Evolutionary conservation across 2,329 filamentous ascomycete species (phyloP).

Genomic region (Thelonectria blattea): DNA sequence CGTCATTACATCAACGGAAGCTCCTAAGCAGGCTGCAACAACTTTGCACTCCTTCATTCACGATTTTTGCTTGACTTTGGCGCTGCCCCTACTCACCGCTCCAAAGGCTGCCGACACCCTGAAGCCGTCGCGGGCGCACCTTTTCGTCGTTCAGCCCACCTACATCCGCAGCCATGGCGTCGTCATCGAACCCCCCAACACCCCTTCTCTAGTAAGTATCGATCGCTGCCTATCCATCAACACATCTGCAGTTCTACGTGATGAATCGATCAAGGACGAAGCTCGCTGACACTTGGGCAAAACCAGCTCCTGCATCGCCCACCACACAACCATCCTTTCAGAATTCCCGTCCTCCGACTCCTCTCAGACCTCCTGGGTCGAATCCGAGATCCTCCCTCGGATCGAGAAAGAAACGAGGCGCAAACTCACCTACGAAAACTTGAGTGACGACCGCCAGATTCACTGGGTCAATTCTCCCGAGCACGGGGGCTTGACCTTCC

Average conservation of each 20-base stretch:
- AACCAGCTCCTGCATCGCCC: conserved; percentile 85
- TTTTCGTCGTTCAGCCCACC: background rate
- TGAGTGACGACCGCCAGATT: conserved; percentile 85
- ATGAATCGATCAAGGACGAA: background rate
- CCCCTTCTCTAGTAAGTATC: conserved; percentile 74
- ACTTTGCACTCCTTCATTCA: conserved; percentile 1
- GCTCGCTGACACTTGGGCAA: background rate
- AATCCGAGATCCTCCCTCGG: conserved; percentile 93
- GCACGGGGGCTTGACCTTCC: conserved; percentile 83
- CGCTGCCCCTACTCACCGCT: background rate
- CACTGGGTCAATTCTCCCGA: conserved; percentile 90
- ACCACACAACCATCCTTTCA: conserved; percentile 89
- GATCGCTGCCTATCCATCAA: conserved; percentile 1
- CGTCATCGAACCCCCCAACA: conserved; percentile 70
- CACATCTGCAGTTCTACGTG: background rate
- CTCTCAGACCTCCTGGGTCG: conserved; percentile 83
- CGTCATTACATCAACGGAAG: conserved; percentile 31
- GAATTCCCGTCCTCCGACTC: conserved; percentile 90
- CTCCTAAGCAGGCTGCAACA: conserved; percentile 11
- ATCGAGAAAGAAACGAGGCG: conserved; percentile 81
- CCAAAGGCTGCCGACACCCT: background rate
- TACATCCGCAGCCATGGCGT: conserved; percentile 61
- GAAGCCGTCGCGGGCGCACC: background rate
- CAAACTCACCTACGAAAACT: conserved; percentile 84
- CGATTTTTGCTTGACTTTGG: background rate